Conservation (phyloP, 2,329 filamentous ascomycete species). For the Penicillium sp. region DNA sequence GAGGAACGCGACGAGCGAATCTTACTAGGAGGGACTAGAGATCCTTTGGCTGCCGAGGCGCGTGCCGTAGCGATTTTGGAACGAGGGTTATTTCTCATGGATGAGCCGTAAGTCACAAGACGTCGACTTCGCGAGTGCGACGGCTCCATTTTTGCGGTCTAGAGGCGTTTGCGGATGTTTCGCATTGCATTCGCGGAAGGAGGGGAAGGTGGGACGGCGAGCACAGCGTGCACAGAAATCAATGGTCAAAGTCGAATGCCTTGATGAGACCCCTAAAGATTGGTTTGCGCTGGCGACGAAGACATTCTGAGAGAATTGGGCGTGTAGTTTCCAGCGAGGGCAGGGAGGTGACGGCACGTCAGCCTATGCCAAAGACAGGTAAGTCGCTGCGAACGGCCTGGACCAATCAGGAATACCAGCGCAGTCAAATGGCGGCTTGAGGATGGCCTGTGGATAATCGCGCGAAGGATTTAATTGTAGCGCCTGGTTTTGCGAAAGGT, state of each 20-base stretch:
- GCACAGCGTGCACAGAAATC: background rate
- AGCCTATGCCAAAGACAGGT: background rate
- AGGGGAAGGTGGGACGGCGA: background rate
- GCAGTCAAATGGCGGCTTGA: background rate
- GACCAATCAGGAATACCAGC: background rate
- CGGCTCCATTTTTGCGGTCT: slow-evolving; percentile 27
- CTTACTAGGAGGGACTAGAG: background rate
- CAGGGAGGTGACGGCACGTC: background rate
- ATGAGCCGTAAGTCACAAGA: slow-evolving; percentile 48
- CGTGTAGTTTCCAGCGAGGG: background rate
- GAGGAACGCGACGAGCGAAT: slow-evolving; percentile 8
- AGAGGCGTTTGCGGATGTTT: slow-evolving; percentile 3
- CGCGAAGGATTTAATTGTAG: background rate
- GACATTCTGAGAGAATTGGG: background rate
- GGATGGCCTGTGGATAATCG: background rate
- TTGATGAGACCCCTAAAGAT: background rate
- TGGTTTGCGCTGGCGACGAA: background rate
- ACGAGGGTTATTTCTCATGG: slow-evolving; percentile 22
- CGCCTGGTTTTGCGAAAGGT: background rate
- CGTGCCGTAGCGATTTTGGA: slow-evolving; percentile 9
- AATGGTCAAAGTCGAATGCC: background rate
- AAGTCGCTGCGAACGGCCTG: slow-evolving; percentile 1
- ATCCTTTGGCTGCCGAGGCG: slow-evolving; percentile 4
- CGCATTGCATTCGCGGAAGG: slow-evolving; percentile 13
- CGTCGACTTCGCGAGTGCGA: slow-evolving; percentile 36